Percentiles rank a stretch among this genome's conserved stretches.
These are phyloP conservation scores for Hypoxylon rubiginosum DNA, from an alignment of 2,329 filamentous ascomycete genomes.

Conservation along the genomic window DNA sequence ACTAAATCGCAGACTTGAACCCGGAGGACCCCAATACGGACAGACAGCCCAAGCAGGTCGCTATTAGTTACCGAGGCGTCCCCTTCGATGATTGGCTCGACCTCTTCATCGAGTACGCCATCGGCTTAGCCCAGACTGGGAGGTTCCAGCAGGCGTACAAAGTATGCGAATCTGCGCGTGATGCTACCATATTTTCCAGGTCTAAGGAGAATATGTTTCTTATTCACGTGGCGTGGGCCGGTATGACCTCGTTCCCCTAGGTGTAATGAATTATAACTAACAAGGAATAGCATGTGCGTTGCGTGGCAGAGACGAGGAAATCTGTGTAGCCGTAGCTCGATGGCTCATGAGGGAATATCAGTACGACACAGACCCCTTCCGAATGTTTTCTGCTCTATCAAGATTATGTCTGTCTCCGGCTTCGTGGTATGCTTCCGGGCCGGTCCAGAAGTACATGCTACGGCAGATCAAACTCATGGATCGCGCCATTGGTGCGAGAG, in stretches of 20 bases:
- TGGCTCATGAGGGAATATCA: conserved; percentile 88
- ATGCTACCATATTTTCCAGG: conserved; percentile 86
- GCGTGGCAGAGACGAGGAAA: conserved; percentile 82
- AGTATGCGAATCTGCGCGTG: conserved; percentile 80
- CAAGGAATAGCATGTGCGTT: conserved; percentile 80
- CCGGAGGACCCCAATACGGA: conserved; percentile 52
- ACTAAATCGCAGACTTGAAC: conserved; percentile 50
- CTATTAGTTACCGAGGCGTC: conserved; percentile 73
- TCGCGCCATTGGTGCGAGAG: conserved; percentile 68
- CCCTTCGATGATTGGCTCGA: conserved; percentile 89
- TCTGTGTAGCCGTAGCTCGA: conserved; percentile 78
- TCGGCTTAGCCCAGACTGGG: conserved; percentile 77
- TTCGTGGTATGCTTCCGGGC: conserved; percentile 82
- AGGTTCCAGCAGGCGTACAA: conserved; percentile 81
- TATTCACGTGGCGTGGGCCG: conserved; percentile 83
- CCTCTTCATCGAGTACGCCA: conserved; percentile 88
- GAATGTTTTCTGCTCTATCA: conserved; percentile 84
- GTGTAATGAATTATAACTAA: conserved; percentile 12
- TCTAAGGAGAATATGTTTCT: conserved; percentile 75
- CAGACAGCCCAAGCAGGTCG: conserved; percentile 46
- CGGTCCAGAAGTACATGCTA: conserved; percentile 90
- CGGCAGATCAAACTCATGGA: conserved; percentile 94
- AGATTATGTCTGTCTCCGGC: conserved; percentile 79
- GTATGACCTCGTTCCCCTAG: conserved; percentile 57
- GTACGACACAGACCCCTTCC: conserved; percentile 84